Evolutionary conservation across 306 rosid genomes (phyloP), one percentile per base, ranked within the genome.

Genomic region (Inga laurina): DNA sequence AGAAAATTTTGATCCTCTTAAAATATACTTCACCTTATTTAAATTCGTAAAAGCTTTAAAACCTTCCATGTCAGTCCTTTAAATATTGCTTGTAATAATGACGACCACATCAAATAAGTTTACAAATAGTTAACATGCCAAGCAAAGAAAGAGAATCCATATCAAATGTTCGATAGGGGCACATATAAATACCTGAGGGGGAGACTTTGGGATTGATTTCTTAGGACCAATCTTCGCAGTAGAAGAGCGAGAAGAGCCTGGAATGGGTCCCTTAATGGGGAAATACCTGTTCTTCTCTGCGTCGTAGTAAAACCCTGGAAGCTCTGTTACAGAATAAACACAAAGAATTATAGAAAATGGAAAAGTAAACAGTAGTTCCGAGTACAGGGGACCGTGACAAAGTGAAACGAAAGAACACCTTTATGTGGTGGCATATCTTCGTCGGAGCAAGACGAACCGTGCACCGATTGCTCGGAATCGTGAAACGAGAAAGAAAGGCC

Each of bases 301-400:
- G 77, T 93, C 96, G 82, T 77, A 95, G 64, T 95, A 95, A 82
- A 88, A 95, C 80, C 97, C 98, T 7, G 97, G 98, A 84, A 93
- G 89, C 75, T 92, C 97, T 95, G 92, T 19, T 6, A 76, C 56
- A 80, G 74, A 56, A 19, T 24, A 10, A 57, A 12, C 7, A 15
- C 51, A 2, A 5, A 61, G 2, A 14, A 41, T 75, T 70, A 27
- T 35, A 62, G 41, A 64, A 68, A 59, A 49, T 46, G 19, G 15
- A 2, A 14, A 34, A 75, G 44, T 2, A 12, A 5, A 46, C 11
- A 19, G 9, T 46, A 24, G 6, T 19, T 46, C 8, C 4, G n/a
- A 51, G 34, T 1, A 71, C 12, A 24, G 56, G 45, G 15, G 35
- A 1, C 22, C 16, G 44, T 3, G n/a, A 7, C 18, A 65, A 46